A percentile compares a stretch with the other conserved stretches of the same genome.
phyloP scores from a whole-genome alignment of 2,329 filamentous ascomycete species.

The Dichotomopilus funicola region DNA sequence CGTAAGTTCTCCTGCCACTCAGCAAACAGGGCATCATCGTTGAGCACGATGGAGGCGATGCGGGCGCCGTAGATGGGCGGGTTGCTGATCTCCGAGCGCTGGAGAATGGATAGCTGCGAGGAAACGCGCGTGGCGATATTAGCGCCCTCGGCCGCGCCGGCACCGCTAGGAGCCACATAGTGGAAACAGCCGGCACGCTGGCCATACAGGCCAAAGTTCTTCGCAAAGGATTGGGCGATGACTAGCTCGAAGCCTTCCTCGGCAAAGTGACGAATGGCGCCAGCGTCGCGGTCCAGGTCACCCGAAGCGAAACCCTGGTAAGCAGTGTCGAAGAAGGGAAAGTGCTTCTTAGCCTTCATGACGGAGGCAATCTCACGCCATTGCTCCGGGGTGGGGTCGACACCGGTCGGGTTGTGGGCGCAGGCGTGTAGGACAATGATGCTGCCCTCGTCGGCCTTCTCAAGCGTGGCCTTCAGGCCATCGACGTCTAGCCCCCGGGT shows the following conservation, averaged over 20 bases:
- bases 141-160: constrained; percentile 58
- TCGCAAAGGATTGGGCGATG: constrained; percentile 90
- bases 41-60: constrained; percentile 78
- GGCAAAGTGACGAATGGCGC: constrained; percentile 90
- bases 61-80: constrained; percentile 90
- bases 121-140: constrained; percentile 59
- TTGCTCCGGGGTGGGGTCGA: constrained; percentile 88
- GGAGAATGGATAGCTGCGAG: constrained; percentile 86
- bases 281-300: constrained; percentile 75
- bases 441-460: constrained; percentile 66
- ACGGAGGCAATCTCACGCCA: constrained; percentile 84
- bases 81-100: constrained; percentile 96
- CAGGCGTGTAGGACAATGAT: constrained; percentile 91
- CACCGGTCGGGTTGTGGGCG: constrained; percentile 95
- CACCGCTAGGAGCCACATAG: constrained; percentile 59
- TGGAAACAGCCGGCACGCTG: constrained; percentile 96
- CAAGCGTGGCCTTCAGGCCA: constrained; percentile 71
- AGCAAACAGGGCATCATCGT: constrained; percentile 71
- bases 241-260: constrained; percentile 85
- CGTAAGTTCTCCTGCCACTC: constrained; percentile 90
- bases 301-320: constrained; percentile 98
- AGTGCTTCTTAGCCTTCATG: constrained; percentile 72
- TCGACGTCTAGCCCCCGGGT: constrained; percentile 90
- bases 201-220: constrained; percentile 96
- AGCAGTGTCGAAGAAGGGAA: constrained; percentile 97